phyloP scores from a whole-genome alignment of 2,329 filamentous ascomycete genomes.

The Arachnopeziza araneosa region DNA sequence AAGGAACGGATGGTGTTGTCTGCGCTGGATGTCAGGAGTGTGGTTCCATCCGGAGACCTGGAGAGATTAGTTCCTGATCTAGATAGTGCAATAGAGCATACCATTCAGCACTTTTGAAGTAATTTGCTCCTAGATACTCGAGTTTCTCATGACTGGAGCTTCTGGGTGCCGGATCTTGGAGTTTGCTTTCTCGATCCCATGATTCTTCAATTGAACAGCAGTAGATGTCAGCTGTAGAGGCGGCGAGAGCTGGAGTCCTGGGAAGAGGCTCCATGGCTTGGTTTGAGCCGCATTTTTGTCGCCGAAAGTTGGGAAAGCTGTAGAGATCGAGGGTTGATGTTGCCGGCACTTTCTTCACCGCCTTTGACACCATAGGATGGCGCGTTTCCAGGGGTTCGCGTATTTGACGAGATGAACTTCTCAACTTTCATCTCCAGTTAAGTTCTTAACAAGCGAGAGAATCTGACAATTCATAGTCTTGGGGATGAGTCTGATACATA shows the following conservation, averaged over 20 bases:
- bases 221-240: constrained; percentile 26
- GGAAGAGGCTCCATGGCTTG: not conserved
- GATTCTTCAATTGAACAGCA: constrained; percentile 27
- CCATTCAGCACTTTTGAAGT: constrained; percentile 34
- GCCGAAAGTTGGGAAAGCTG: not conserved
- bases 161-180: constrained; percentile 2
- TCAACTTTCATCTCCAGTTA: no score
- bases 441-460: no score
- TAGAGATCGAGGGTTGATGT: not conserved
- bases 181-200: constrained; percentile 17
- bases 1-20: constrained; percentile 50
- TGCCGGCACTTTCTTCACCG: no score
- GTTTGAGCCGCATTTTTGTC: not conserved
- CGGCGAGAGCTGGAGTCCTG: constrained; percentile 22
- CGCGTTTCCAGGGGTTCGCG: not conserved
- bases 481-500: no score
- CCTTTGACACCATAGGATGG: not conserved
- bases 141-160: constrained; percentile 6
- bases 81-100: constrained; percentile 6
- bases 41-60: constrained; percentile 36
- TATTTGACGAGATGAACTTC: no score
- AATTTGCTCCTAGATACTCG: constrained; percentile 23
- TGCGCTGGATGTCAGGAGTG: constrained; percentile 50
- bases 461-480: no score
- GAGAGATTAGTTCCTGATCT: constrained; percentile 7